Evolutionary conservation across 805 yeast species (phyloP).

Genomic region (Pichia membranifaciens): DNA sequence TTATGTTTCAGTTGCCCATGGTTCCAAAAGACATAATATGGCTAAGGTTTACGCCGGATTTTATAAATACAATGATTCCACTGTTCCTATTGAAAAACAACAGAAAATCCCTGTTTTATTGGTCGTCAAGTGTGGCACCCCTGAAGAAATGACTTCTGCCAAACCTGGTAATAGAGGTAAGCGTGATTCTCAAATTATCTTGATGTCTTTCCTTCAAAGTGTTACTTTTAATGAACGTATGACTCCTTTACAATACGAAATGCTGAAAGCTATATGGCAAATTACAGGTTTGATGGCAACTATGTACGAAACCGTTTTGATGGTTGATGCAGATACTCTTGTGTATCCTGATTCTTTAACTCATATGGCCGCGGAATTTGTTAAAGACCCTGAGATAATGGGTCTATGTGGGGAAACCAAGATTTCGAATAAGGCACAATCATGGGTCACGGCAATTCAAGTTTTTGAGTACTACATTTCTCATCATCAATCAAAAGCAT

Average conservation of each 20-base stretch:
- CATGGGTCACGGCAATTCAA: constrained; percentile 92
- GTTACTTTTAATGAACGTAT: constrained; percentile 89
- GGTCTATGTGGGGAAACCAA: constrained; percentile 95
- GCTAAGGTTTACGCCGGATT: constrained; percentile 95
- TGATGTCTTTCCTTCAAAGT: constrained; percentile 86
- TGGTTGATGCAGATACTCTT: constrained; percentile 94
- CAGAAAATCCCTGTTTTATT: constrained; percentile 75
- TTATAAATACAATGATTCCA: constrained; percentile 73
- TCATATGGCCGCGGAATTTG: constrained; percentile 88
- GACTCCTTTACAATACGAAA: constrained; percentile 82
- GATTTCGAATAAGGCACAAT: constrained; percentile 71
- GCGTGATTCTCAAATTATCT: constrained; percentile 86
- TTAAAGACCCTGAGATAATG: constrained; percentile 79
- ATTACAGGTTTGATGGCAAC: constrained; percentile 83
- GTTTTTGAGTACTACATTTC: constrained; percentile 91
- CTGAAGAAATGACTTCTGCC: constrained; percentile 60
- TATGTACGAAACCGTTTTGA: constrained; percentile 71
- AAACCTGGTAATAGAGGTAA: constrained; percentile 95
- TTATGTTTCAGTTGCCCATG: constrained; percentile 93
- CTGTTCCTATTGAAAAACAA: constrained; percentile 76
- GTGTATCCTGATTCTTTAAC: constrained; percentile 83
- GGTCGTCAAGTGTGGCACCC: constrained; percentile 85
- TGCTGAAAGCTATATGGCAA: constrained; percentile 69
- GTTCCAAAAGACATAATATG: constrained; percentile 93
- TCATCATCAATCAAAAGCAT: constrained; percentile 91